These are phyloP conservation scores for Ophioceras dolichostomum DNA, from an alignment of 2,329 filamentous ascomycete species.

Conservation along the genomic window DNA sequence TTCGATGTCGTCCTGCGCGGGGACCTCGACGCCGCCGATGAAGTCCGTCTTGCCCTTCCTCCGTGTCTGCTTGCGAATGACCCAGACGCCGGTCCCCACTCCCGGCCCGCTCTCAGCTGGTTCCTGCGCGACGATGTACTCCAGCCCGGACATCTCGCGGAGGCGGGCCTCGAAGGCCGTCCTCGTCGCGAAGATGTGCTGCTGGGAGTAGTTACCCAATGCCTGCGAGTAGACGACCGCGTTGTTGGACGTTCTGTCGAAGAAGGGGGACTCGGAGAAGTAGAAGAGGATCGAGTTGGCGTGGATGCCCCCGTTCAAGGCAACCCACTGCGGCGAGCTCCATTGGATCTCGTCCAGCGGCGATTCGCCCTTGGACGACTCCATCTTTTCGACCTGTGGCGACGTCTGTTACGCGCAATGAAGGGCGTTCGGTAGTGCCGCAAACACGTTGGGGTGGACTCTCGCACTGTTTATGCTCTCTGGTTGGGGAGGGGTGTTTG, in stretches of 20 bases:
- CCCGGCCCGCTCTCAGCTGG: slow-evolving; percentile 50
- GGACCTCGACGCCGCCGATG: slow-evolving; percentile 10
- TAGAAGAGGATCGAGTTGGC: slow-evolving; percentile 55
- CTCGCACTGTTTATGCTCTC: not conserved
- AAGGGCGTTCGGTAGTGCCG: no score
- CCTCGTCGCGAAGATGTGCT: slow-evolving; percentile 43
- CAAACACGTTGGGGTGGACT: no score
- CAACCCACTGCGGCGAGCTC: slow-evolving; percentile 37
- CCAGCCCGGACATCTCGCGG: slow-evolving; percentile 51
- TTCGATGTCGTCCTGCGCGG: slow-evolving; percentile 43
- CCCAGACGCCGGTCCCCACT: slow-evolving; percentile 53
- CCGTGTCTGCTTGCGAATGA: slow-evolving; percentile 56
- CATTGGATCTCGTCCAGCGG: slow-evolving; percentile 58
- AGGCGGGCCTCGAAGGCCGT: slow-evolving; percentile 52
- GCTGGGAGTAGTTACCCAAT: slow-evolving; percentile 46
- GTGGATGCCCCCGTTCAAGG: slow-evolving; percentile 40
- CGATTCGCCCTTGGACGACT: slow-evolving; percentile 32
- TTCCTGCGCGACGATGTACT: slow-evolving; percentile 54
- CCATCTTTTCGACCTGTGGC: no score
- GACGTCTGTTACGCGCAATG: no score
- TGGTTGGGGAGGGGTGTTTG: not conserved
- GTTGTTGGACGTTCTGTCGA: slow-evolving; percentile 56
- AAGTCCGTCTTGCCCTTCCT: slow-evolving; percentile 31
- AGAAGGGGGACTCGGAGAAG: slow-evolving; percentile 56
- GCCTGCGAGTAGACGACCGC: slow-evolving; percentile 50